Percentiles rank a stretch among this genome's conserved stretches.
These are phyloP conservation scores for Pythium insidiosum DNA, from an alignment of 352 stramenopile species.

Conservation along the genomic window DNA sequence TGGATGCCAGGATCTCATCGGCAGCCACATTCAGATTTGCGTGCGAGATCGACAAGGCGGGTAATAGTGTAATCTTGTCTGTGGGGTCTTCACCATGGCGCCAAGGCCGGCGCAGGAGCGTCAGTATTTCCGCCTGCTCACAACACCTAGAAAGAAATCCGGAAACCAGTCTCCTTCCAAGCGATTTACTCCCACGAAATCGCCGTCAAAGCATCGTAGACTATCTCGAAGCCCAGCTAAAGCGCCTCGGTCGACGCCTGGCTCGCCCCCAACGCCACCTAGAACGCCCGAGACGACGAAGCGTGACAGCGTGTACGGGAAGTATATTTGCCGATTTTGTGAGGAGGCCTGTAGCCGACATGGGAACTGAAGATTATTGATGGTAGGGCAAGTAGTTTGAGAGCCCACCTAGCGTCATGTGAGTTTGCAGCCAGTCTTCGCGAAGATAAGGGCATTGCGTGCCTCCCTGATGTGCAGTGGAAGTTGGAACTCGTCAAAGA, in stretches of 20 bases:
- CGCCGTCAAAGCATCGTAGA: not conserved
- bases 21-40: not conserved
- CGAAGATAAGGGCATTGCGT: not conserved
- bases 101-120: too few species aligned
- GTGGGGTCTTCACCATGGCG: too few species aligned
- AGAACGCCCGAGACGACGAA: not conserved
- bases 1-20: not conserved
- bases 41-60: not conserved
- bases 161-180: not conserved
- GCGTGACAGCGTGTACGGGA: not conserved
- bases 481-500: not conserved
- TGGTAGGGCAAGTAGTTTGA: not conserved
- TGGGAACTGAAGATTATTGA: not conserved
- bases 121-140: too few species aligned
- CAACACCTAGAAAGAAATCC: not conserved
- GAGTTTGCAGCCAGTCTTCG: not conserved
- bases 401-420: not conserved
- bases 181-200: not conserved
- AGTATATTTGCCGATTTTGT: not conserved
- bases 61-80: not conserved
- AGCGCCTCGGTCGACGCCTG: not conserved
- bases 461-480: not conserved
- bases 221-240: not conserved
- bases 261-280: too few species aligned
- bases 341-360: not conserved